Evolutionary conservation across 495 filamentous ascomycete species (phyloP).

Genomic region (Amniculicola lignicola): DNA sequence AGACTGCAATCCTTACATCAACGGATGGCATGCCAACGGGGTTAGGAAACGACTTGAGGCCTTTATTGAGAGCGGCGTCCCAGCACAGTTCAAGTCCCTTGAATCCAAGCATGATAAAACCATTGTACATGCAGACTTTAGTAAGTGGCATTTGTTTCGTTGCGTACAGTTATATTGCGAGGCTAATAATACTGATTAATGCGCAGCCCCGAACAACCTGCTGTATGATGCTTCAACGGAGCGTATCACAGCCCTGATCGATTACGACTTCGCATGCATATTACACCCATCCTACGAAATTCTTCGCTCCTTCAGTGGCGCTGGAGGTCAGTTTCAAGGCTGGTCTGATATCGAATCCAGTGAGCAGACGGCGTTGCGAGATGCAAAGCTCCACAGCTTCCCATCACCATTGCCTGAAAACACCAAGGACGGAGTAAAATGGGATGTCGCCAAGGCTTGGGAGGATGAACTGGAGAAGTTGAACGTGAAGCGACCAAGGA

Average conservation of each 20-base stretch:
- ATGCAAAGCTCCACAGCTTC: constrained; percentile 37
- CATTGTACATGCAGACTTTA: constrained; percentile 10
- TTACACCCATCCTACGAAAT: constrained; percentile 39
- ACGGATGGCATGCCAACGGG: constrained; percentile 35
- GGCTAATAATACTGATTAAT: constrained; percentile 6
- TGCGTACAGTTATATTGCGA: not conserved
- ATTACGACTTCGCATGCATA: constrained; percentile 37
- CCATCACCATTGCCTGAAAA: constrained; percentile 32
- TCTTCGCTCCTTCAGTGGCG: constrained; percentile 35
- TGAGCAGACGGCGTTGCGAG: constrained; percentile 26
- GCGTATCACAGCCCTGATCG: constrained; percentile 36
- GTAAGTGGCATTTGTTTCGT: constrained; percentile 6
- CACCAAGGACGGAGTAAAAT: constrained; percentile 32
- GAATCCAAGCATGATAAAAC: not conserved
- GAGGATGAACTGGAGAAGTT: constrained; percentile 22
- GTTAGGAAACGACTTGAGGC: constrained; percentile 35
- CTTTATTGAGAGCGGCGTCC: constrained; percentile 35
- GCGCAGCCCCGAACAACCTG: constrained; percentile 30
- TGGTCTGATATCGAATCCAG: constrained; percentile 33
- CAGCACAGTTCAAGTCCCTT: constrained; percentile 33
- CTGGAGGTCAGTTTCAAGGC: constrained; percentile 27
- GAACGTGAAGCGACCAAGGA: constrained; percentile 37
- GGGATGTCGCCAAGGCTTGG: constrained; percentile 38
- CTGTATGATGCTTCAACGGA: constrained; percentile 34
- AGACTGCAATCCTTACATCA: constrained; percentile 33